Conservation (phyloP, 1,139 yeast genomes). For the Protomyces lactucae-debilis region DNA sequence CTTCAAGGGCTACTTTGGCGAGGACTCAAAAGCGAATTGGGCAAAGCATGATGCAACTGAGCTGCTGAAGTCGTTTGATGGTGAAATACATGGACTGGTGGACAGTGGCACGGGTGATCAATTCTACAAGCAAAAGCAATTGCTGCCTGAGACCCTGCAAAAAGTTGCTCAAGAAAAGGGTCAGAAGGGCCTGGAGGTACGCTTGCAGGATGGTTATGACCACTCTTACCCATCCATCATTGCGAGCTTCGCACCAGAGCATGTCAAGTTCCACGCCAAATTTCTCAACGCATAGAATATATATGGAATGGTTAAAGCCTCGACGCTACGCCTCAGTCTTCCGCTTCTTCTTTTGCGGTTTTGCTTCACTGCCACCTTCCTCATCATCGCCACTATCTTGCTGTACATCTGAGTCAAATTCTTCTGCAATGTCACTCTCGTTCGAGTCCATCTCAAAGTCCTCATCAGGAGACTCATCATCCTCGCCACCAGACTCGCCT, state of each 20-base stretch:
- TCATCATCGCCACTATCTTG: conserved; percentile 7
- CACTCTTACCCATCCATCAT: conserved; percentile 79
- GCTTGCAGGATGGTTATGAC: conserved; percentile 77
- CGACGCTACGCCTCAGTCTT: background rate
- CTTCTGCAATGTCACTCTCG: conserved; percentile 72
- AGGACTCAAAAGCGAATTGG: conserved; percentile 55
- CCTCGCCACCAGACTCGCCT: conserved; percentile 54
- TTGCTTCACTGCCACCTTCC: background rate
- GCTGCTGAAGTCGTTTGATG: conserved; percentile 54
- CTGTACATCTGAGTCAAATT: conserved; percentile 68
- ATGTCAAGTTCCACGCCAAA: conserved; percentile 82
- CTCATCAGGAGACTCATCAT: conserved; percentile 36
- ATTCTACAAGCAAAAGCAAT: conserved; percentile 62
- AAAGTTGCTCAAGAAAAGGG: conserved; percentile 59
- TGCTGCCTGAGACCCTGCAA: conserved; percentile 69
- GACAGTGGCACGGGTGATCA: conserved; percentile 79
- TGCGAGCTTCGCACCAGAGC: conserved; percentile 73
- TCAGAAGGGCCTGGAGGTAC: conserved; percentile 56
- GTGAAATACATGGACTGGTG: conserved; percentile 55
- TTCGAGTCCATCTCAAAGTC: conserved; percentile 38
- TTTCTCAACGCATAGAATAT: conserved; percentile 41
- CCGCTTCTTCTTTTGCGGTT: conserved; percentile 9
- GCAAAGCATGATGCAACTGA: conserved; percentile 72
- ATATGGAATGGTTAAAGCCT: background rate
- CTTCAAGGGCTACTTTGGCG: conserved; percentile 71